phyloP scores from a whole-genome alignment of 192 early-diverging fungal genomes.

The Powellomyces hirtus region DNA sequence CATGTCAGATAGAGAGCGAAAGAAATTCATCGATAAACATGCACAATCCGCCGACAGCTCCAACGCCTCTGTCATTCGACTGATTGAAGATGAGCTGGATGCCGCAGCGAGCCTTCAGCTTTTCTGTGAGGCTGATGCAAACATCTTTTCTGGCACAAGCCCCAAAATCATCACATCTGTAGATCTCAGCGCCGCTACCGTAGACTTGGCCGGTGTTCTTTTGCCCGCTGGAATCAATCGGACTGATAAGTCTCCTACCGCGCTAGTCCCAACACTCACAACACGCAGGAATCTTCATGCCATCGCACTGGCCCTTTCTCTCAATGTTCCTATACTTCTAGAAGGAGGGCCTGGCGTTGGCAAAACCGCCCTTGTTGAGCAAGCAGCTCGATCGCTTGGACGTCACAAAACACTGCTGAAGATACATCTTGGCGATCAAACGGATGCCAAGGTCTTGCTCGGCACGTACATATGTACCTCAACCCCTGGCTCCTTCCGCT shows the following conservation, averaged over 20 bases:
- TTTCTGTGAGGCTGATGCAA: slow-evolving; percentile 1
- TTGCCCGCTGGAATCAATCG: slow-evolving; percentile 39
- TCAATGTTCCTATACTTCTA: slow-evolving; percentile 82
- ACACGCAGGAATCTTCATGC: slow-evolving; percentile 73
- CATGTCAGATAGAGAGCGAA: slow-evolving; percentile 41
- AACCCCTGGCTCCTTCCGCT: slow-evolving; percentile 89
- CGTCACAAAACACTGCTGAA: slow-evolving; percentile 68
- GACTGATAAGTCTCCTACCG: neutral
- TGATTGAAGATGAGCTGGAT: slow-evolving; percentile 26
- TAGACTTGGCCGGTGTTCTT: slow-evolving; percentile 69
- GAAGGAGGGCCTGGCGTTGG: slow-evolving; percentile 83
- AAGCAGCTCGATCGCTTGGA: slow-evolving; percentile 55
- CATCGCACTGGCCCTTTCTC: slow-evolving; percentile 82
- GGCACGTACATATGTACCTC: slow-evolving; percentile 94
- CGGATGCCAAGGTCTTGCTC: slow-evolving; percentile 90
- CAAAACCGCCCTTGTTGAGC: slow-evolving; percentile 89
- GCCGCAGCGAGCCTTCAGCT: neutral
- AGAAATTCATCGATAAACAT: neutral
- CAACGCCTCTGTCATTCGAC: slow-evolving; percentile 3
- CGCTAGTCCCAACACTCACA: slow-evolving; percentile 75
- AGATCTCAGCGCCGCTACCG: slow-evolving; percentile 7
- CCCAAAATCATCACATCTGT: neutral
- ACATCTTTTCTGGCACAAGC: neutral
- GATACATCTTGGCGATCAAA: slow-evolving; percentile 94
- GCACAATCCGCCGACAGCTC: slow-evolving; percentile 1